phyloP scores from a whole-genome alignment of 1,139 yeast species.

The Nadsonia starkeyi-henricii region DNA sequence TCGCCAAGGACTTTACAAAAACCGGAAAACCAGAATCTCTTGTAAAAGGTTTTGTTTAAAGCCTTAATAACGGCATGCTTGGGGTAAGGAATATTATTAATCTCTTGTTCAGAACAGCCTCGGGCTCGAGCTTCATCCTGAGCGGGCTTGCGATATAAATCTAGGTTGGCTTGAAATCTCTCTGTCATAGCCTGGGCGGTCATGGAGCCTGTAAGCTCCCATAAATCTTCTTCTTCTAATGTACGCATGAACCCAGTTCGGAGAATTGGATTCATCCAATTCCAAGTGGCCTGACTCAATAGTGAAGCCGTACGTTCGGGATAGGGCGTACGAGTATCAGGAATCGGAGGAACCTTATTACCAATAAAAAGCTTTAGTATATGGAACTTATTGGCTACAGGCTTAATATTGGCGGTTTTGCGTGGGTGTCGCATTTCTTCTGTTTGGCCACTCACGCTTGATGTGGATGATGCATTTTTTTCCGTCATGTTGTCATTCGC shows the following conservation, averaged over 20 bases:
- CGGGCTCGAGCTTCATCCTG: constrained; percentile 16
- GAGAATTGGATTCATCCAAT: constrained; percentile 49
- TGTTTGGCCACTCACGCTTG: too few species aligned
- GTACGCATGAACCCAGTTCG: constrained; percentile 52
- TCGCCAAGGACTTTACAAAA: constrained; percentile 34
- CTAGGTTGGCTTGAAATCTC: constrained; percentile 28
- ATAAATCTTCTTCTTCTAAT: constrained; percentile 49
- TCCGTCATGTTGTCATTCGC: not conserved
- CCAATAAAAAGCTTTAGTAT: constrained; percentile 9
- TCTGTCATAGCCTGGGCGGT: constrained; percentile 32
- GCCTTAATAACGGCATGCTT: constrained; percentile 30
- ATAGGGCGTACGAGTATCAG: constrained; percentile 14
- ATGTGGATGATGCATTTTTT: too few species aligned
- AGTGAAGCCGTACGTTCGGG: constrained; percentile 17
- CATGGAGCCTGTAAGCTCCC: constrained; percentile 36
- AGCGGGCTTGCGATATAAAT: constrained; percentile 25
- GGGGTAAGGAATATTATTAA: constrained; percentile 24
- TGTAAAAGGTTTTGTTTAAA: constrained; percentile 41
- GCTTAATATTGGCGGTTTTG: not conserved
- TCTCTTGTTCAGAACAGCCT: constrained; percentile 14
- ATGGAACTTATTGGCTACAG: not conserved
- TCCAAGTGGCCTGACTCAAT: constrained; percentile 27
- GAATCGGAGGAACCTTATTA: constrained; percentile 19
- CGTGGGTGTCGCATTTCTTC: too few species aligned
- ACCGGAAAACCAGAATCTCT: constrained; percentile 34